Evolutionary conservation across 176 grass and related monocot genomes (phyloP).

Genomic region (Tillandsia leiboldiana): DNA sequence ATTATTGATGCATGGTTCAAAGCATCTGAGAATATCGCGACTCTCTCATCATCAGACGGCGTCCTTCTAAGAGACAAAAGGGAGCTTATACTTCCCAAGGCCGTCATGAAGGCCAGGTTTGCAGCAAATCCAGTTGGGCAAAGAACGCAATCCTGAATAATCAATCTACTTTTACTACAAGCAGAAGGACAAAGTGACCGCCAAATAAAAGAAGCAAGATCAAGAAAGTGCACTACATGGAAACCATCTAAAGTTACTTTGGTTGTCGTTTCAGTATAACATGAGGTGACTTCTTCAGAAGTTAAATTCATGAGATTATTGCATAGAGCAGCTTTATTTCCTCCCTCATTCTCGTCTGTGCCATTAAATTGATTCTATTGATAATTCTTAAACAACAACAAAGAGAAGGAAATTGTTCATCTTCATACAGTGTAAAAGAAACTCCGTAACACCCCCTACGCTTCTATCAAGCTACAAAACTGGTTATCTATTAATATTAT

Average conservation of each 20-base stretch:
- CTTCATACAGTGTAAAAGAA: neutral
- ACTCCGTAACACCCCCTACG: neutral
- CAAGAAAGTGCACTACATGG: too few relatives aligned
- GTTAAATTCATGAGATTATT: too few relatives aligned
- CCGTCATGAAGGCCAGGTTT: slow-evolving; percentile 70
- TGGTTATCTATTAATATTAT: neutral
- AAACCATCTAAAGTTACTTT: too few relatives aligned
- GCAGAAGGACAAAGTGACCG: neutral
- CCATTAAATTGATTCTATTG: too few relatives aligned
- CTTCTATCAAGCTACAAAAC: neutral
- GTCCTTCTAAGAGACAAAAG: slow-evolving; percentile 39
- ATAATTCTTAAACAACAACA: neutral
- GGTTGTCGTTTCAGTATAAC: too few relatives aligned
- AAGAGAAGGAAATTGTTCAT: neutral
- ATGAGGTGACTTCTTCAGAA: too few relatives aligned
- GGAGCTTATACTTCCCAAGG: slow-evolving; percentile 54
- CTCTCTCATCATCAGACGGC: slow-evolving; percentile 30
- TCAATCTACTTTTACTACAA: neutral
- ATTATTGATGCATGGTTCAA: slow-evolving; percentile 96
- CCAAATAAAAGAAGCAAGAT: too few relatives aligned
- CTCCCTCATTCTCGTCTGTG: too few relatives aligned
- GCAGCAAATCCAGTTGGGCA: slow-evolving; percentile 88
- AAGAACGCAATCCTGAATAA: slow-evolving; percentile 69
- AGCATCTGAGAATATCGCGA: slow-evolving; percentile 82
- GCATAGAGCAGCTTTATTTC: neutral